Base-by-base conservation (phyloP, 2,329 filamentous ascomycete species). In the Verticillium dahliae region DNA sequence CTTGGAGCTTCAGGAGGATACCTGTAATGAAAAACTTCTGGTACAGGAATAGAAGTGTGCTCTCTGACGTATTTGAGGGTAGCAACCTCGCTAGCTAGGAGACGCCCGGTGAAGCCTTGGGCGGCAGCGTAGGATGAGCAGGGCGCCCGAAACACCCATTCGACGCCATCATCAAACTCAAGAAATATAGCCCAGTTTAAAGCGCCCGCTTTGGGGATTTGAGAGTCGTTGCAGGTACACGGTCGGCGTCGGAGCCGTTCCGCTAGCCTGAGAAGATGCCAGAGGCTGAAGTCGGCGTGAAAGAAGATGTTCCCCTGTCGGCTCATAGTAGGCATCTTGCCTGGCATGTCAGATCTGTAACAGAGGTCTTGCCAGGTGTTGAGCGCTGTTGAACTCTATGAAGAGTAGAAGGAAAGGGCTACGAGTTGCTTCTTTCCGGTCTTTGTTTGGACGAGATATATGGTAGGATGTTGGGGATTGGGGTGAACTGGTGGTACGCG, bases 171-270 rank as follows among this genome's bases (percentile, higher is more conserved):
- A 59, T 69, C 63, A 61, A 73, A 74, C 35, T 59, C n/a, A 31
- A 73, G 62, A 57, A 70, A 70, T 54, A 71, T 67, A 39, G 65
- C 69, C 69, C 67, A 72, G 64, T 70, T 70, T n/a, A 73, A 69
- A 60, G 67, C 69, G 45, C 71, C 70, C 50, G 59, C 63, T 54
- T 65, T 66, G 50, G 70, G 71, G 13, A 18, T 57, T 66, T 71
- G 67, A 57, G 62, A 64, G 10, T 60, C 55, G 54, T 63, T 52
- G 60, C 64, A 65, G 58, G 57, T 59, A 56, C 60, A 59, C 45
- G 38, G 41, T 56, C 52, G 57, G 31, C 50, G 14, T 59, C 60
- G 60, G 59, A 41, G 61, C 39, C 39, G 39, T 45, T 45, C 39
- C 15, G 15, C 39, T 45, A 45, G 39, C 39, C 39, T 45, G 39